A percentile compares a stretch with the other conserved stretches of the same genome.
Evolutionary conservation across 2,329 filamentous ascomycete species (phyloP).

Genomic region (Thielaviopsis ethacetica): DNA sequence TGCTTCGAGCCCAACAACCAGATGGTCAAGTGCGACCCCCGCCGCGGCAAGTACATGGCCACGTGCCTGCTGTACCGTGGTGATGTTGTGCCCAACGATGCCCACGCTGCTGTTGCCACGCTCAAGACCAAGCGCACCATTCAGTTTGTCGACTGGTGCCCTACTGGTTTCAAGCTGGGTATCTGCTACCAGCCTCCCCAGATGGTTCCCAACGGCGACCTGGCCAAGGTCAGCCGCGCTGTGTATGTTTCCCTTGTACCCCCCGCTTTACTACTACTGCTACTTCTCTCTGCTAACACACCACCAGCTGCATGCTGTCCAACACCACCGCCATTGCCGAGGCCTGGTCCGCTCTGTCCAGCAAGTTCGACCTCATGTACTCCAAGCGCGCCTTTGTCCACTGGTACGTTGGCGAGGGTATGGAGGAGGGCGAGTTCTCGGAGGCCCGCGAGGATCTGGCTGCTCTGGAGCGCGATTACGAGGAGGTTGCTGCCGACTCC

Average conservation of each 20-base stretch:
- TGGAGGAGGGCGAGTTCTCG: constrained; percentile 99
- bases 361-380: constrained; percentile 99
- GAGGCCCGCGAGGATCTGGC: constrained; percentile 98
- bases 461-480: constrained; percentile 94
- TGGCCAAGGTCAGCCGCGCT: constrained; percentile 94
- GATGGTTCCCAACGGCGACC: constrained; percentile 89
- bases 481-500: constrained; percentile 93
- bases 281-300: background rate
- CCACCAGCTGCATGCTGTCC: constrained; percentile 78
- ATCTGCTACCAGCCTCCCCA: constrained; percentile 99
- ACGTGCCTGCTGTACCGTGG: constrained; percentile 96
- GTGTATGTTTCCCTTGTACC: constrained; percentile 49
- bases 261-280: constrained; percentile 11
- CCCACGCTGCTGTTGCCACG: constrained; percentile 78
- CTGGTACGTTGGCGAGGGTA: constrained; percentile 99
- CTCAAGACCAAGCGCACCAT: constrained; percentile 99
- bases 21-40: constrained; percentile 99
- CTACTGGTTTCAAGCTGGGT: constrained; percentile 99
- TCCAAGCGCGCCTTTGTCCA: constrained; percentile 99
- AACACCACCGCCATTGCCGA: constrained; percentile 98
- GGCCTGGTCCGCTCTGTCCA: constrained; percentile 88
- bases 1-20: constrained; percentile 99
- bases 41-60: constrained; percentile 99
- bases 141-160: constrained; percentile 99
- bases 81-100: constrained; percentile 94